phyloP scores from a whole-genome alignment of 1,284 basidiomycete genomes.

The Irpex lacteus region DNA sequence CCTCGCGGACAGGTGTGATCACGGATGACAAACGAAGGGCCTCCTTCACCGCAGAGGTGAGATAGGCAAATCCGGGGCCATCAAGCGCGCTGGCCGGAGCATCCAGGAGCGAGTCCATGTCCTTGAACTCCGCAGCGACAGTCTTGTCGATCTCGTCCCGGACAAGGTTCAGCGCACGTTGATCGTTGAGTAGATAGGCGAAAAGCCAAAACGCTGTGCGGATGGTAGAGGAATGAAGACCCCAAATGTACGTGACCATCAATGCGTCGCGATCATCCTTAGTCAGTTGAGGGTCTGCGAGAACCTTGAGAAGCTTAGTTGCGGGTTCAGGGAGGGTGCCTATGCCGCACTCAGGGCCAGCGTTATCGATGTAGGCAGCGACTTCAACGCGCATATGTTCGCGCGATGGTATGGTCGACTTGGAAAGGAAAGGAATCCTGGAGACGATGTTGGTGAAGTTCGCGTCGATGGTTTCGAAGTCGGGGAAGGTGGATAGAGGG shows the following conservation, averaged over 20 bases:
- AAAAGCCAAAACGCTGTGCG: not conserved
- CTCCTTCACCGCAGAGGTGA: not conserved
- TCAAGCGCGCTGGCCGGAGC: not conserved
- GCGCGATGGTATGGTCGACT: not conserved
- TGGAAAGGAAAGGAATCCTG: not conserved
- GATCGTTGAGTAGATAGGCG: not conserved
- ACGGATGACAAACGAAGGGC: not conserved
- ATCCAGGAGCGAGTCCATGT: not conserved
- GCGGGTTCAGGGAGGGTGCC: not conserved
- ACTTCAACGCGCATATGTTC: not conserved
- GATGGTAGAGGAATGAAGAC: not conserved
- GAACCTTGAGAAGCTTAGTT: not conserved
- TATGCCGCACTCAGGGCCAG: not conserved
- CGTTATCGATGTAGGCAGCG: not conserved
- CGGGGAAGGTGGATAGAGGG: not conserved
- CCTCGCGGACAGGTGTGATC: not conserved
- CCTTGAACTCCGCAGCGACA: not conserved
- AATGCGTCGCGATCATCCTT: not conserved
- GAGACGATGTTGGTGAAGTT: not conserved
- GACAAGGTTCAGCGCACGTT: not conserved
- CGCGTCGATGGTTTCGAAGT: not conserved
- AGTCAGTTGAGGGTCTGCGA: not conserved
- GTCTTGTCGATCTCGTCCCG: not conserved
- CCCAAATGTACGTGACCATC: not conserved
- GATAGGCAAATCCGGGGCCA: not conserved